A percentile compares a stretch with the other conserved stretches of the same genome.
Conservation (phyloP, 2,329 filamentous ascomycete genomes). For the Colletotrichum sp. region DNA sequence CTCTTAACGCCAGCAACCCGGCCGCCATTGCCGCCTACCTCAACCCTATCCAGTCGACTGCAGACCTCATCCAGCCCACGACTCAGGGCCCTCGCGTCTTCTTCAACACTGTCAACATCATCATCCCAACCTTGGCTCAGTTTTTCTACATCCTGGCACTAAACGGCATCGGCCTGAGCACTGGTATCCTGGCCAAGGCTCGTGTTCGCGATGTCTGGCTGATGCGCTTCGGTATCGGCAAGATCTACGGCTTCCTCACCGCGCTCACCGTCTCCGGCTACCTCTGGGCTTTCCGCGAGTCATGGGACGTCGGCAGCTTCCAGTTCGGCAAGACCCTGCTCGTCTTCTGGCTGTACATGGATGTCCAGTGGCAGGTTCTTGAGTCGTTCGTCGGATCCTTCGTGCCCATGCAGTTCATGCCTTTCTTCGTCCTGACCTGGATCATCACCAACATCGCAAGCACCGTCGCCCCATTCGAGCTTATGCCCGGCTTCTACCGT, state of each 20-base stretch:
- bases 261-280: slow-evolving; percentile 42
- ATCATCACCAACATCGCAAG: slow-evolving; percentile 43
- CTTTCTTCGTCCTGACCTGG: slow-evolving; percentile 48
- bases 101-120: slow-evolving; percentile 43
- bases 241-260: slow-evolving; percentile 37
- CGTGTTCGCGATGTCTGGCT: slow-evolving; percentile 29
- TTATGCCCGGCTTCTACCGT: slow-evolving; percentile 43
- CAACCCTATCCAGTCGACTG: slow-evolving; percentile 34
- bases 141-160: slow-evolving; percentile 30
- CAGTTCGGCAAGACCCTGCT: slow-evolving; percentile 32
- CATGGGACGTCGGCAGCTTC: slow-evolving; percentile 39
- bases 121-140: slow-evolving; percentile 37
- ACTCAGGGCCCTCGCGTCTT: slow-evolving; percentile 36
- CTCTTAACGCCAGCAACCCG: slow-evolving; percentile 26
- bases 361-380: slow-evolving; percentile 46
- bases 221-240: slow-evolving; percentile 29
- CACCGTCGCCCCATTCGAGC: slow-evolving; percentile 39
- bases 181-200: neutral
- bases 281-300: slow-evolving; percentile 49
- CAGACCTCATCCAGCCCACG: slow-evolving; percentile 34
- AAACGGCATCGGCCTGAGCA: slow-evolving; percentile 1
- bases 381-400: slow-evolving; percentile 32
- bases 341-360: slow-evolving; percentile 42
- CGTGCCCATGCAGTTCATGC: slow-evolving; percentile 38
- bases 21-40: slow-evolving; percentile 33